A percentile compares a stretch with the other conserved stretches of the same genome.
phyloP scores from a whole-genome alignment of 1,139 yeast genomes.

The Pneumocystis sp. region DNA sequence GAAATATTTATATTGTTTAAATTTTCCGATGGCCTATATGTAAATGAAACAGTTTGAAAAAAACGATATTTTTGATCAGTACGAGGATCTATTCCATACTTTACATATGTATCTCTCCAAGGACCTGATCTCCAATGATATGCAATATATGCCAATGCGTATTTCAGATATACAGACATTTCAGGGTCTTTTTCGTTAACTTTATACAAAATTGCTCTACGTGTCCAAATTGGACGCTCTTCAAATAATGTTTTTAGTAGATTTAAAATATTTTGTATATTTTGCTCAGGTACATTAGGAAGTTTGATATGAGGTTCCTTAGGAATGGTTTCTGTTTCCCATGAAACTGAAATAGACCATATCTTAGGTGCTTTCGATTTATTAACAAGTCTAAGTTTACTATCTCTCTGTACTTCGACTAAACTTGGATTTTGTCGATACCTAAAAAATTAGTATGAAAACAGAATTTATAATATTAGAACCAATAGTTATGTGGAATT shows the following conservation, averaged over 20 bases:
- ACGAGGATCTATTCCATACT: conserved; percentile 67
- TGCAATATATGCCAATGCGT: conserved; percentile 70
- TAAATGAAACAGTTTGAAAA: conserved; percentile 59
- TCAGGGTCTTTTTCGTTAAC: conserved; percentile 38
- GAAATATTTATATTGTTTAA: conserved; percentile 17
- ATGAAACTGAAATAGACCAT: conserved; percentile 8
- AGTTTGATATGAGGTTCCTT: conserved; percentile 30
- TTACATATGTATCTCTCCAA: conserved; percentile 80
- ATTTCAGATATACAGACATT: conserved; percentile 36
- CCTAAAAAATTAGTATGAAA: conserved; percentile 5
- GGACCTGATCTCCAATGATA: conserved; percentile 81
- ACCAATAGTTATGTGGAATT: conserved; percentile 59
- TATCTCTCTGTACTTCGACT: conserved; percentile 24
- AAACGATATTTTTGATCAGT: conserved; percentile 38
- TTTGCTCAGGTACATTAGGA: conserved; percentile 22
- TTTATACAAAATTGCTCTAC: conserved; percentile 49
- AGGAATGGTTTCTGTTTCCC: conserved; percentile 25
- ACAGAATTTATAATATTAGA: not conserved
- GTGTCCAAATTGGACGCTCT: conserved; percentile 70
- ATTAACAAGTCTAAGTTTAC: conserved; percentile 1
- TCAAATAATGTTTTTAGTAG: conserved; percentile 43
- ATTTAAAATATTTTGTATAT: conserved; percentile 31
- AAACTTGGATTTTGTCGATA: conserved; percentile 45
- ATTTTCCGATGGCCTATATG: conserved; percentile 24
- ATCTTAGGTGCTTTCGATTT: conserved; percentile 2